These are phyloP conservation scores for Lepidium aucheri DNA, from an alignment of 345 rosid genomes.

Conservation along the genomic window DNA sequence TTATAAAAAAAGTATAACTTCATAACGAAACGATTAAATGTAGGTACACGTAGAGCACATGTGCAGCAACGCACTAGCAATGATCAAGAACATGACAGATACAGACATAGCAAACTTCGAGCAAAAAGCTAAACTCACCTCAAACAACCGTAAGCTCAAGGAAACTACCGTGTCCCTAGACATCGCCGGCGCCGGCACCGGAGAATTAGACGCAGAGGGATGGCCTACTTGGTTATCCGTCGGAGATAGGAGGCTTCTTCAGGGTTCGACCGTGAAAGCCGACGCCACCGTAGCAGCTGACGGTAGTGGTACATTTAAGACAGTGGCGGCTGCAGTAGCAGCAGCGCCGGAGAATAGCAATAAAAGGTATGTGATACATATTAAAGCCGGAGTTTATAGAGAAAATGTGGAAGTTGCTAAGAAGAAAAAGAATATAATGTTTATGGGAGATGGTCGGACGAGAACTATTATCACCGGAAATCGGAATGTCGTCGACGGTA, in stretches of 20 bases:
- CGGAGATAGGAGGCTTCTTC: slow-evolving; percentile 67
- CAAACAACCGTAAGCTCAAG: slow-evolving; percentile 37
- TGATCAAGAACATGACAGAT: slow-evolving; percentile 66
- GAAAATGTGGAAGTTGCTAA: slow-evolving; percentile 74
- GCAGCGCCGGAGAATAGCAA: slow-evolving; percentile 63
- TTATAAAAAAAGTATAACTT: not conserved
- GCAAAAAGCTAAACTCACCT: not conserved
- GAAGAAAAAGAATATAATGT: slow-evolving; percentile 58
- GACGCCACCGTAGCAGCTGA: slow-evolving; percentile 74
- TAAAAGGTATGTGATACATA: slow-evolving; percentile 52
- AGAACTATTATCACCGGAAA: slow-evolving; percentile 67
- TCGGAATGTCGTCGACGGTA: slow-evolving; percentile 73
- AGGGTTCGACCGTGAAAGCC: slow-evolving; percentile 45
- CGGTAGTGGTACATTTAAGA: slow-evolving; percentile 61
- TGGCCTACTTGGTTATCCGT: slow-evolving; percentile 86
- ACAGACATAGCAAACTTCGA: slow-evolving; percentile 40
- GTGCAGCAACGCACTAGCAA: slow-evolving; percentile 58
- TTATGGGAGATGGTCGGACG: slow-evolving; percentile 79
- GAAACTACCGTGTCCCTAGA: slow-evolving; percentile 14
- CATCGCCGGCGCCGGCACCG: slow-evolving; percentile 10
- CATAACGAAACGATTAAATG: slow-evolving; percentile 7
- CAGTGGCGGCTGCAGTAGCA: slow-evolving; percentile 61
- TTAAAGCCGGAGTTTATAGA: slow-evolving; percentile 71
- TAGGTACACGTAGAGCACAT: slow-evolving; percentile 41
- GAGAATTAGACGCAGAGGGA: slow-evolving; percentile 15